These are phyloP conservation scores for Schizochytrium sp. DNA, from an alignment of 108 stramenopile species.

Conservation along the genomic window DNA sequence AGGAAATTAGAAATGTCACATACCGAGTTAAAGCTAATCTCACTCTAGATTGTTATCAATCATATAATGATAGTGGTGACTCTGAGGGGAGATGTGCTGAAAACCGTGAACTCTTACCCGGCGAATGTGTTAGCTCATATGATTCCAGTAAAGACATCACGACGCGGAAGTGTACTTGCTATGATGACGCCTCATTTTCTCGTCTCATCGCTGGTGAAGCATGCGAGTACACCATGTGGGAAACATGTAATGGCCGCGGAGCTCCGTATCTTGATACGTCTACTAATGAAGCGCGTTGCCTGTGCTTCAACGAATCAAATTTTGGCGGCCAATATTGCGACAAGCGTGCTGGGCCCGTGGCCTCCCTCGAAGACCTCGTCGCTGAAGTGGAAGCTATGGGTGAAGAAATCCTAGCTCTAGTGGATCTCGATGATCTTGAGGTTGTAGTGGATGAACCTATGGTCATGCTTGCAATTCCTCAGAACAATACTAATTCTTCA, in stretches of 20 bases:
- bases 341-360: slow-evolving; percentile 12
- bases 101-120: not conserved
- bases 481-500: not conserved
- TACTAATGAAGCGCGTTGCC: not conserved
- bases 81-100: not conserved
- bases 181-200: not conserved
- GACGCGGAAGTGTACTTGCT: slow-evolving; percentile 1
- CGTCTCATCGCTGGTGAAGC: slow-evolving; percentile 10
- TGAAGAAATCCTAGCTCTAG: not conserved
- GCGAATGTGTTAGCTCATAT: not conserved
- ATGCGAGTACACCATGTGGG: slow-evolving; percentile 28
- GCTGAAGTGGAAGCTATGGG: slow-evolving; percentile 2
- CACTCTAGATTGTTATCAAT: slow-evolving; percentile 11
- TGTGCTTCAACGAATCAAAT: not conserved
- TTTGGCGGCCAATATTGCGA: slow-evolving; percentile 22
- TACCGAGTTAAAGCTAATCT: slow-evolving; percentile 12
- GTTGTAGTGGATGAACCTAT: not conserved
- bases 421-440: not conserved
- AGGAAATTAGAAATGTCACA: not conserved
- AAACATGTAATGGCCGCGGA: slow-evolving; percentile 26
- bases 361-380: slow-evolving; percentile 5
- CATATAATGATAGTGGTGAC: not conserved
- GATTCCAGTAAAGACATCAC: not conserved
- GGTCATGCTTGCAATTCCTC: not conserved
- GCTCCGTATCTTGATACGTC: not conserved